Conservation (phyloP, 148 eudicot genomes). For the Camellia lanceoleosa region DNA sequence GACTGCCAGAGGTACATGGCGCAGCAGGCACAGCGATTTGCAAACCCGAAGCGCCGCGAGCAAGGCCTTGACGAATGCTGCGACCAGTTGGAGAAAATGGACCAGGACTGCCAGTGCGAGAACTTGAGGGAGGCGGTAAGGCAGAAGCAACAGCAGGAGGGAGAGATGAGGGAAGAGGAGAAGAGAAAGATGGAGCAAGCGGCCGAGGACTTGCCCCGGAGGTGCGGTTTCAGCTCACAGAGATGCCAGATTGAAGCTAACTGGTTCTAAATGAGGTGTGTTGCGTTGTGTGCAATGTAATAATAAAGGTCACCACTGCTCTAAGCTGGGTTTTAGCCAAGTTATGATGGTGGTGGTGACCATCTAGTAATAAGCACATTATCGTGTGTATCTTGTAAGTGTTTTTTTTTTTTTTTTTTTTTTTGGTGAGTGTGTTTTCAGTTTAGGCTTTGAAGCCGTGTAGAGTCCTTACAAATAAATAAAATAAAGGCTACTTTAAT, state of each 20-base stretch:
- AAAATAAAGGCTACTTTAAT: too few relatives aligned
- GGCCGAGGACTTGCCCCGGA: conserved; percentile 25
- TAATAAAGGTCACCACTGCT: conserved; percentile 7
- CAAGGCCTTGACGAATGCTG: conserved; percentile 29
- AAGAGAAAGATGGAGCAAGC: conserved; percentile 20
- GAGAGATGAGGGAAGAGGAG: conserved; percentile 19
- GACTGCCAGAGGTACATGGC: conserved; percentile 34
- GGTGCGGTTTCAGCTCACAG: conserved; percentile 19
- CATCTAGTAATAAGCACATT: neutral
- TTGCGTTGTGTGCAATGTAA: neutral
- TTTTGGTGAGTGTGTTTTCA: too few relatives aligned
- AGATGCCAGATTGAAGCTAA: conserved; percentile 7
- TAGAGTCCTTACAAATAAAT: too few relatives aligned
- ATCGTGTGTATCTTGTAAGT: neutral
- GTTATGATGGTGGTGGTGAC: neutral
- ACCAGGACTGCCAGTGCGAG: conserved; percentile 31
- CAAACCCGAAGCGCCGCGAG: too few relatives aligned
- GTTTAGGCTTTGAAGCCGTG: neutral
- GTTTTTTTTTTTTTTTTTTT: too few relatives aligned
- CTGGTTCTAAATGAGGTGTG: neutral
- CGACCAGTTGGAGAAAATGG: conserved; percentile 24
- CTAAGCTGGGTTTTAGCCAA: neutral
- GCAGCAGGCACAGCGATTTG: neutral
- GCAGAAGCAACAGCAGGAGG: conserved; percentile 14
- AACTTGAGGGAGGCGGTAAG: conserved; percentile 21